phyloP scores from a whole-genome alignment of 1,284 basidiomycete genomes.

The Sutorius eximius region DNA sequence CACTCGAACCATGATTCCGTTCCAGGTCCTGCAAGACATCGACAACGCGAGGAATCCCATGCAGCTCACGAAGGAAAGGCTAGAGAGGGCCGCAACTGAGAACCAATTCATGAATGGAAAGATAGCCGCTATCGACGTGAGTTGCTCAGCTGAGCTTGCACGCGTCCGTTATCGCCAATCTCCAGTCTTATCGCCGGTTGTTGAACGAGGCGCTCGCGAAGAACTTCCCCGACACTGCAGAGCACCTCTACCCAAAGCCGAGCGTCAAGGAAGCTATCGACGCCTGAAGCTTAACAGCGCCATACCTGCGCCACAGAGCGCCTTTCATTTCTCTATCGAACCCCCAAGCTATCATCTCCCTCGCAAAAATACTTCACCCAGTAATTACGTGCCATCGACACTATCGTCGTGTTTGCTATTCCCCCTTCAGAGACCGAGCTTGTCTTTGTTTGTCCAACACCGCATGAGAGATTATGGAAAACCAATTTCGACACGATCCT shows the following conservation, averaged over 20 bases:
- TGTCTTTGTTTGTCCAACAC: constrained; percentile 1
- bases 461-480: constrained; percentile 14
- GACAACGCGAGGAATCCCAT: constrained; percentile 79
- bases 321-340: constrained; percentile 6
- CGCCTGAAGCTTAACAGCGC: constrained; percentile 5
- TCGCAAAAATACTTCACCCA: constrained; percentile 4
- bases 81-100: constrained; percentile 79
- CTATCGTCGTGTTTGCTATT: constrained; percentile 4
- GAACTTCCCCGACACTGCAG: constrained; percentile 34
- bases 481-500: constrained; percentile 16
- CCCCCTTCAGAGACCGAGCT: neutral
- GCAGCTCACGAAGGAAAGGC: constrained; percentile 70
- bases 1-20: constrained; percentile 62
- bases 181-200: constrained; percentile 35
- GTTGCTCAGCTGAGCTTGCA: constrained; percentile 22
- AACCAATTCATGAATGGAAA: constrained; percentile 92
- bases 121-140: constrained; percentile 69
- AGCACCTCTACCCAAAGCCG: constrained; percentile 24
- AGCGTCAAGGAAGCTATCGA: constrained; percentile 10
- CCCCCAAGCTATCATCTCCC: neutral
- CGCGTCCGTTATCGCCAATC: neutral
- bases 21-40: constrained; percentile 71
- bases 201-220: constrained; percentile 35
- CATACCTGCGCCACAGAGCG: neutral
- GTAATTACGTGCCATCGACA: constrained; percentile 11